phyloP scores from a whole-genome alignment of 1,284 basidiomycete species.

The Coniferiporia sulphurascens region DNA sequence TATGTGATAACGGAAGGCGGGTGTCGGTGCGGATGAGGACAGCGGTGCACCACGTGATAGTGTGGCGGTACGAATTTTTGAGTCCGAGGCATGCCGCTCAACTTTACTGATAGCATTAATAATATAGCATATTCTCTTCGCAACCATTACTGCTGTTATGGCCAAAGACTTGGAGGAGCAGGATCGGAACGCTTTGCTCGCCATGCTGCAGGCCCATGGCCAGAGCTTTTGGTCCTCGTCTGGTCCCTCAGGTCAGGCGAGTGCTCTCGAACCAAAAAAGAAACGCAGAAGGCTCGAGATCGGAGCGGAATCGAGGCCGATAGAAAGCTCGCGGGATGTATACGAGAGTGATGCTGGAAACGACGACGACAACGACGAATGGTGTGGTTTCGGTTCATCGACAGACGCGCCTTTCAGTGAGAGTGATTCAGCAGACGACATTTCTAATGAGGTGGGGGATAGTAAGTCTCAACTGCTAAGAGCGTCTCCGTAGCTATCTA shows the following conservation, averaged over 20 bases:
- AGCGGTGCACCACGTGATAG: not conserved
- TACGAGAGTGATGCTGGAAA: slow-evolving; percentile 7
- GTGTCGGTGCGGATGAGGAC: not conserved
- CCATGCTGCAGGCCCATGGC: slow-evolving; percentile 59
- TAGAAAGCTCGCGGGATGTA: too few species aligned
- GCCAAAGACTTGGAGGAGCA: not conserved
- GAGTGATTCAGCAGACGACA: slow-evolving; percentile 16
- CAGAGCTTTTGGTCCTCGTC: slow-evolving; percentile 58
- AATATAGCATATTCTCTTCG: not conserved
- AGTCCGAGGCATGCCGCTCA: not conserved
- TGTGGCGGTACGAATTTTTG: slow-evolving; percentile 14
- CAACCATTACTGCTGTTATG: not conserved
- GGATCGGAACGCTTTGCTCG: slow-evolving; percentile 38
- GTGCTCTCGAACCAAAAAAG: slow-evolving; percentile 20
- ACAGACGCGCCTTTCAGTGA: slow-evolving; percentile 6
- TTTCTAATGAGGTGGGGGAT: slow-evolving; percentile 17
- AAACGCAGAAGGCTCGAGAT: slow-evolving; percentile 24
- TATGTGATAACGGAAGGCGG: not conserved
- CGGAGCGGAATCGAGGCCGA: slow-evolving; percentile 2
- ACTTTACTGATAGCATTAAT: not conserved
- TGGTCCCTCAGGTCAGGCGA: slow-evolving; percentile 26
- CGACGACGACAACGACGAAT: slow-evolving; percentile 30
- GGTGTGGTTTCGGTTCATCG: slow-evolving; percentile 27
- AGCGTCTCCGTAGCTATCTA: not conserved
- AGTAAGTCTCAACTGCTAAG: slow-evolving; percentile 8